Evolutionary conservation across 2,329 filamentous ascomycete species (phyloP).

Genomic region (Fusarium solani-melongenae): DNA sequence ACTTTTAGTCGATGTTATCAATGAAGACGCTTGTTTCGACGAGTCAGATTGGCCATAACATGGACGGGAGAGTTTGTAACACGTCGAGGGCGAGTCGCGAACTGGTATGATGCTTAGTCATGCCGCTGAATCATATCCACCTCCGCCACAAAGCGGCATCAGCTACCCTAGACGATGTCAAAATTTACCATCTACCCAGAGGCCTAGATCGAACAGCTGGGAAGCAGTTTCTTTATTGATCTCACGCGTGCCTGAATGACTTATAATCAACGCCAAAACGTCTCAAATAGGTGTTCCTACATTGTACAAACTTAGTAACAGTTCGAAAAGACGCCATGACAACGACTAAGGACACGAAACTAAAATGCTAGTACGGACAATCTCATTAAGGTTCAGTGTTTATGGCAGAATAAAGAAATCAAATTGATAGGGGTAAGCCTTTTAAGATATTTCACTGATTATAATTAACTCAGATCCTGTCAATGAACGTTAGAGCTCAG

Average conservation of each 20-base stretch:
- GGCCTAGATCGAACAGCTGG: neutral
- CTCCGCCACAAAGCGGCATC: neutral
- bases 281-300: no score
- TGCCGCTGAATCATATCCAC: neutral
- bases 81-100: neutral
- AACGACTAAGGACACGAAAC: no score
- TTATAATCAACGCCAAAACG: no score
- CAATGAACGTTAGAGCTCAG: neutral
- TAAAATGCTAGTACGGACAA: no score
- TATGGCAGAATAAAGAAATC: neutral
- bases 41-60: neutral
- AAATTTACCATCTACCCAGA: neutral
- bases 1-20: neutral
- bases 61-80: neutral
- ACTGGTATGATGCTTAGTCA: neutral
- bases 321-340: neutral
- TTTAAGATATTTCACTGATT: neutral
- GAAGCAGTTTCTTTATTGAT: neutral
- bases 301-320: neutral
- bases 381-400: neutral
- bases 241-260: rapidly evolving
- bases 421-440: neutral
- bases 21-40: neutral
- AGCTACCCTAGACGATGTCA: neutral
- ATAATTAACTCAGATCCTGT: neutral